A percentile compares a stretch with the other conserved stretches of the same genome.
phyloP scores from a whole-genome alignment of 1,284 basidiomycete species.

The Cutaneotrichosporon mucoides region DNA sequence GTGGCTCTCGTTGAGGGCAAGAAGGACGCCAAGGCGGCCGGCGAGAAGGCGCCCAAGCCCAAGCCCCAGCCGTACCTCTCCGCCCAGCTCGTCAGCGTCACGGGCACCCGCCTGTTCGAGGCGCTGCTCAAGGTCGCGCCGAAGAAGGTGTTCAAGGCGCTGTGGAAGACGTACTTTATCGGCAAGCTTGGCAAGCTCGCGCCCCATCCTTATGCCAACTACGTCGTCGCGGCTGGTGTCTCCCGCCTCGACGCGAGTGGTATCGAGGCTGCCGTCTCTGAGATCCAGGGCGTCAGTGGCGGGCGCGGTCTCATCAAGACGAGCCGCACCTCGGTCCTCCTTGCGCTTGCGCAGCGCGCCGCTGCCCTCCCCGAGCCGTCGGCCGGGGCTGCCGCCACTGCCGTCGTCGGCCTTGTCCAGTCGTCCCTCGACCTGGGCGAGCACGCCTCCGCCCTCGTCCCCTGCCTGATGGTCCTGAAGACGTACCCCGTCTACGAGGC shows the following conservation, averaged over 20 bases:
- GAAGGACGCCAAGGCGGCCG: neutral
- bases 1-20: conserved; percentile 58
- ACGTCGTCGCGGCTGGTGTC: conserved; percentile 75
- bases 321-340: conserved; percentile 62
- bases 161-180: conserved; percentile 75
- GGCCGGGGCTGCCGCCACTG: conserved; percentile 37
- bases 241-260: conserved; percentile 58
- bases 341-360: conserved; percentile 66
- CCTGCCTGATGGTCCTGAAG: conserved; percentile 63
- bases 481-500: conserved; percentile 55
- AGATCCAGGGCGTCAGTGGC: conserved; percentile 57
- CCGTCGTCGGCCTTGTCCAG: conserved; percentile 57
- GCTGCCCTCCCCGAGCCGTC: conserved; percentile 50
- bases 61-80: conserved; percentile 52
- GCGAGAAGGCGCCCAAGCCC: conserved; percentile 6
- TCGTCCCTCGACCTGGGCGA: conserved; percentile 61
- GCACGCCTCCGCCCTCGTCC: conserved; percentile 56
- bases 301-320: conserved; percentile 55
- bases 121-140: conserved; percentile 65
- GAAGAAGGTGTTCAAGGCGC: conserved; percentile 57
- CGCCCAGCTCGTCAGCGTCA: conserved; percentile 74
- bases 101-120: conserved; percentile 82
- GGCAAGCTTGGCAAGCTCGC: conserved; percentile 67
- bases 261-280: conserved; percentile 58
- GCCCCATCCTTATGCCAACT: conserved; percentile 84